Base-by-base conservation (phyloP, 352 stramenopile species). In the Phytophthora macrochlamydospora region DNA sequence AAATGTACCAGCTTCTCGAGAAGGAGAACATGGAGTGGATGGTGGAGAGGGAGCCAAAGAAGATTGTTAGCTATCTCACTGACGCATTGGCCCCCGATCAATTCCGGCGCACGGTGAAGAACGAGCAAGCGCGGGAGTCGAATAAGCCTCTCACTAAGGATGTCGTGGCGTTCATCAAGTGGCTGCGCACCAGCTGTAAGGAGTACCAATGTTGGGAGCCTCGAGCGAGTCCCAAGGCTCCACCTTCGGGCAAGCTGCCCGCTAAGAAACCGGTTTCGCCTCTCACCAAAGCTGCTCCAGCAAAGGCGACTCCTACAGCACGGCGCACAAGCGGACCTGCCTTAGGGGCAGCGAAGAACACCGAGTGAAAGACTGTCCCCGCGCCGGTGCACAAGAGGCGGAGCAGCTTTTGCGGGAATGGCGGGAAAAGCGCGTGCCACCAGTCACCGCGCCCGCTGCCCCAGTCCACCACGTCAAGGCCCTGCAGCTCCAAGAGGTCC, bases 1-100 rank as follows among this genome's bases (percentile, higher is more conserved):
- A 61, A 7, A 40, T 53, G 31, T 61, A 61, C 29, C 42, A 61
- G 28, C 2, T 54, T 2, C 44, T 61, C 1, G 55, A 54, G 9
- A 52, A 48, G 9, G 44, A 52, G 8, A 61, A 61, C 55, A 61
- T 61, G 55, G 55, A 53, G 35, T 61, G 55, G 55, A 61, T 61
- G 55, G 42, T 61, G 5, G 8, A 61, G 31, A 33, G 7, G 5
- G 42, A 61, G 24, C 43, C 55, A 8, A 54, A 48, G 12, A 54
- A 61, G 3, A 40, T 53, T 2, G 55, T 61, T 1, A 13, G 29
- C 5, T 61, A 53, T 14, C 13, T 53, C 7, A 61, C 46, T 28
- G 44, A 61, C 28, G 55, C 55, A 0, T 7, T 53, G 3, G 44
- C 30, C 9, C 44, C 55, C 0, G 55, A 61, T 7, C 55, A 54